A percentile compares a stretch with the other conserved stretches of the same genome.
phyloP scores from a whole-genome alignment of 2,329 filamentous ascomycete genomes.

The Botrytis medusae region DNA sequence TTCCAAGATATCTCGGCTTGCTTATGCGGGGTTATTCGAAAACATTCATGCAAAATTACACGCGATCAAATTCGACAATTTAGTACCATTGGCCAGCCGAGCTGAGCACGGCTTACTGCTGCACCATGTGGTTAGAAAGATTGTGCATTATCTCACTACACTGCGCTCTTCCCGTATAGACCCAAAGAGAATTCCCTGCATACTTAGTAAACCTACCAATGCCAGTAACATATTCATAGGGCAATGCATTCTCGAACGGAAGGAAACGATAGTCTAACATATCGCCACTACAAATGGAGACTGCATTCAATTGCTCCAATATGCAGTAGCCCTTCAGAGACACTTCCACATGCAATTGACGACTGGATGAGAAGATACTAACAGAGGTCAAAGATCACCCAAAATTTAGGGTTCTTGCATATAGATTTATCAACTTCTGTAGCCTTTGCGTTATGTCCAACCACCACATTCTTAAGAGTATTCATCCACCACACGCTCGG shows the following conservation, averaged over 20 bases:
- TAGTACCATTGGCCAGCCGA: neutral
- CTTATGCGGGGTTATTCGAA: neutral
- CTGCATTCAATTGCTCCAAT: neutral
- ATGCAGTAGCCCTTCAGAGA: neutral
- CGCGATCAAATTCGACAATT: neutral
- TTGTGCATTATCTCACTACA: neutral
- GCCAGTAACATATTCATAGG: neutral
- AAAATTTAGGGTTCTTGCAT: neutral
- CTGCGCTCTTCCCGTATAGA: neutral
- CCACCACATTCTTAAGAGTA: neutral
- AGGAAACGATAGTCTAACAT: conserved; percentile 1
- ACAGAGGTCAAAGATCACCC: neutral
- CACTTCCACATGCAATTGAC: neutral
- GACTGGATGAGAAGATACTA: neutral
- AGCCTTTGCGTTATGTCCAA: neutral
- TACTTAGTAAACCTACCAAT: neutral
- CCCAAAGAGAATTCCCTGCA: neutral
- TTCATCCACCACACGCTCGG: neutral
- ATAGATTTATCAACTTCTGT: neutral
- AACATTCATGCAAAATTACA: neutral
- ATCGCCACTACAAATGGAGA: no score
- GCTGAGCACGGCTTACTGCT: neutral
- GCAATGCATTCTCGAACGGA: neutral
- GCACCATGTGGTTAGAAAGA: neutral
- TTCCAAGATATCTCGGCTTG: neutral